Evolutionary conservation across 345 rosid genomes (phyloP).

Genomic region (Erucastrum elatum): DNA sequence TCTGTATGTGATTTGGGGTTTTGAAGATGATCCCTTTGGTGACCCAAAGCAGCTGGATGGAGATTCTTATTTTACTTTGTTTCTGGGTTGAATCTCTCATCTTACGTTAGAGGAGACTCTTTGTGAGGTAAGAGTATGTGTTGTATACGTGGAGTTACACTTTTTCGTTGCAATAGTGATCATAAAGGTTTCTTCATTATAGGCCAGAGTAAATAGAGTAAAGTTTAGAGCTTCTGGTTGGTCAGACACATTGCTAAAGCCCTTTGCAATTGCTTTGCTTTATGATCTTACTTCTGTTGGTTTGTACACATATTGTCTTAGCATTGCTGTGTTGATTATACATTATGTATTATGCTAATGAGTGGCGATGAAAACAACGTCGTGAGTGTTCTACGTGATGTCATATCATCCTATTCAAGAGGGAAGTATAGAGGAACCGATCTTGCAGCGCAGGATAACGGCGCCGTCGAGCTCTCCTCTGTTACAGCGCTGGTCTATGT

Average conservation of each 20-base stretch:
- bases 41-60: constrained; percentile 66
- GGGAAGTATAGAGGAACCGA: constrained; percentile 95
- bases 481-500: constrained; percentile 85
- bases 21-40: constrained; percentile 75
- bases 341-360: constrained; percentile 3
- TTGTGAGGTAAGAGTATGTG: constrained; percentile 48
- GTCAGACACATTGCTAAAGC: constrained; percentile 82
- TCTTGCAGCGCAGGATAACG: constrained; percentile 74
- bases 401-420: constrained; percentile 92
- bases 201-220: constrained; percentile 87
- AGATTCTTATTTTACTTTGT: constrained; percentile 80
- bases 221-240: constrained; percentile 73
- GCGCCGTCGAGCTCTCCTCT: constrained; percentile 74
- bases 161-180: neutral
- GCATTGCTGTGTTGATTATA: neutral
- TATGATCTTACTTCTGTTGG: neutral
- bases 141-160: neutral
- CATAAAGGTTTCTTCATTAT: constrained; percentile 11
- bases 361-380: constrained; percentile 39
- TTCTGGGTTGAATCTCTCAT: constrained; percentile 76
- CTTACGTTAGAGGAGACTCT: constrained; percentile 69
- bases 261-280: neutral
- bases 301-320: neutral
- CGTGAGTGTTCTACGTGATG: constrained; percentile 71
- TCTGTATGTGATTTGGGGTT: neutral